These are phyloP conservation scores for Arctium lappa DNA, from an alignment of 129 eudicot genomes.

Conservation along the genomic window DNA sequence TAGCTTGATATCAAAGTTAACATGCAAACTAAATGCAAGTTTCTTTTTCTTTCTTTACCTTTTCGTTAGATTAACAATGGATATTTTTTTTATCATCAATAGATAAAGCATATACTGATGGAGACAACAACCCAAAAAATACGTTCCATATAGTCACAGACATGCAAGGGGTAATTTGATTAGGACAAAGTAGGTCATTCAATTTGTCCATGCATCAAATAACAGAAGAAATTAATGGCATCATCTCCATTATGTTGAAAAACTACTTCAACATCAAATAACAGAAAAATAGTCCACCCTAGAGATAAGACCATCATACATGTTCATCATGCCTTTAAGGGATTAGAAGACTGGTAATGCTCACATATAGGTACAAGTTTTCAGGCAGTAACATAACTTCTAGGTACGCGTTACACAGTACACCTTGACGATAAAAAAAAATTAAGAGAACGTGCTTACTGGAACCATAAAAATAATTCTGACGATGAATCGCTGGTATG, in stretches of 20 bases:
- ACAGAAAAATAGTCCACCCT: not conserved
- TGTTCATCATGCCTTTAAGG: not conserved
- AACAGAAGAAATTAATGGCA: not conserved
- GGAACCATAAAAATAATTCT: slow-evolving; percentile 98
- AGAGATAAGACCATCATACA: not conserved
- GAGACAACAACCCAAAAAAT: not conserved
- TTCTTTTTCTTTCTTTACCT: not conserved
- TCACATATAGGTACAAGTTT: not conserved
- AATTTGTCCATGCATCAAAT: not conserved
- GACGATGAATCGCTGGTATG: slow-evolving; percentile 88
- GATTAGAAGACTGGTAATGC: not conserved
- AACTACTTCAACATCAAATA: not conserved
- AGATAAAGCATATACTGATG: not conserved
- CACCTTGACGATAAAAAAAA: not conserved
- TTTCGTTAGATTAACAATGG: not conserved
- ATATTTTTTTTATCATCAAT: not conserved
- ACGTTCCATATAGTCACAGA: not conserved
- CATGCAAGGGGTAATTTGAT: not conserved
- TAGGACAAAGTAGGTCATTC: not conserved
- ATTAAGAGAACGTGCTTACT: slow-evolving; percentile 43
- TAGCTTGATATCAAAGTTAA: not conserved
- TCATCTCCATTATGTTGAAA: not conserved
- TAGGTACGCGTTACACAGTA: not conserved
- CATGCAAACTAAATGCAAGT: not conserved
- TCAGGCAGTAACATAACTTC: not conserved